Conservation (phyloP, 2,329 filamentous ascomycete genomes). For the Knufia petricola region DNA sequence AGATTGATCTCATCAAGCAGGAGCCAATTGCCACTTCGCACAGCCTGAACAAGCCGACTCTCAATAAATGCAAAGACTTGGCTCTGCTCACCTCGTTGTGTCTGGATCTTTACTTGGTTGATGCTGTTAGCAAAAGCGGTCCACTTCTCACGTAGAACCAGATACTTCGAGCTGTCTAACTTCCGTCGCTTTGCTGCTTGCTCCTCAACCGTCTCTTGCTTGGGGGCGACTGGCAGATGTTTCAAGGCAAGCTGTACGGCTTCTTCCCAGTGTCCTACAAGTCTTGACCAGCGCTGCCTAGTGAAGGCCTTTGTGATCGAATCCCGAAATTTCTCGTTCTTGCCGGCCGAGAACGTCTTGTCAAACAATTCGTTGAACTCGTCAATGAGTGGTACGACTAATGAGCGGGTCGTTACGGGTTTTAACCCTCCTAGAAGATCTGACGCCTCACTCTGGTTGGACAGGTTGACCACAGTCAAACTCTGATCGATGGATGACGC, state of each 20-base stretch:
- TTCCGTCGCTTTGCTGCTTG: conserved; percentile 65
- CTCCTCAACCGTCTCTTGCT: conserved; percentile 35
- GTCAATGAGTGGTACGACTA: conserved; percentile 83
- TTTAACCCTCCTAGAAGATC: conserved; percentile 95
- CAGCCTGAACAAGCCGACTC: conserved; percentile 91
- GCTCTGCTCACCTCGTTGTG: conserved; percentile 59
- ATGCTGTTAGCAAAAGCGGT: conserved; percentile 65
- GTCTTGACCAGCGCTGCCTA: conserved; percentile 76
- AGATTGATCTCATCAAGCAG: conserved; percentile 95
- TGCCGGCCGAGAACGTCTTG: conserved; percentile 75
- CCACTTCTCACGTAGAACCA: conserved; percentile 62
- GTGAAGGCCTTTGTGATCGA: conserved; percentile 69
- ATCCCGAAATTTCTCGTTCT: conserved; percentile 79
- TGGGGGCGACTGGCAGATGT: conserved; percentile 38
- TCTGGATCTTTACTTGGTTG: conserved; percentile 67
- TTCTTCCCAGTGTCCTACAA: conserved; percentile 78
- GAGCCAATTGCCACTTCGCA: conserved; percentile 93
- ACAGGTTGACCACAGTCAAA: conserved; percentile 86
- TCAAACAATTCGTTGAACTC: conserved; percentile 87
- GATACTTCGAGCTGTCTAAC: conserved; percentile 44
- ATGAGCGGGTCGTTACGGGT: conserved; percentile 77
- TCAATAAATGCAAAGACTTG: conserved; percentile 96
- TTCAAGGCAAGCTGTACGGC: conserved; percentile 78
- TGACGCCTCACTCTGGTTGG: conserved; percentile 95
- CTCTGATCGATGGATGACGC: conserved; percentile 76